These are phyloP conservation scores for Nakataea oryzae DNA, from an alignment of 2,329 filamentous ascomycete genomes.

Conservation along the genomic window DNA sequence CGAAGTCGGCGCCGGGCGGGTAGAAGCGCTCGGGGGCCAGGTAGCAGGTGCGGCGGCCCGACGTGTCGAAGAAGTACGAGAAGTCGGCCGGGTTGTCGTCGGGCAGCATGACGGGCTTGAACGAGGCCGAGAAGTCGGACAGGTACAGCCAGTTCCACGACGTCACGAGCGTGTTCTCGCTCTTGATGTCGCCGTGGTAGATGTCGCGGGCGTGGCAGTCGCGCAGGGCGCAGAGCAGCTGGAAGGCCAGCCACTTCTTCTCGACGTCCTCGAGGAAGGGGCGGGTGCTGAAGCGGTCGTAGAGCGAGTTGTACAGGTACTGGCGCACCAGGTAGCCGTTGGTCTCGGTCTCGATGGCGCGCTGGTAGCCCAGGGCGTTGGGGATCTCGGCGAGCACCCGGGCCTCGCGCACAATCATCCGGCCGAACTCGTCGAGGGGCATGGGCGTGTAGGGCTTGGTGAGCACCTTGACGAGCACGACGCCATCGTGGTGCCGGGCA, in stretches of 20 bases:
- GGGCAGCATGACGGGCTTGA: slow-evolving; percentile 87
- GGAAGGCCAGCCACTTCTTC: slow-evolving; percentile 97
- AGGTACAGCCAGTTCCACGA: slow-evolving; percentile 99
- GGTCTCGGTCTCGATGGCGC: slow-evolving; percentile 81
- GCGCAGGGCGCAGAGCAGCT: slow-evolving; percentile 81
- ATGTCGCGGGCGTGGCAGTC: slow-evolving; percentile 85
- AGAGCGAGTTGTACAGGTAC: slow-evolving; percentile 91
- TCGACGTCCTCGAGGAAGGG: slow-evolving; percentile 96
- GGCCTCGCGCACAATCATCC: slow-evolving; percentile 67
- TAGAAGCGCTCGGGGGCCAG: slow-evolving; percentile 89
- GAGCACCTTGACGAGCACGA: slow-evolving; percentile 89
- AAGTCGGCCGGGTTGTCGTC: slow-evolving; percentile 97
- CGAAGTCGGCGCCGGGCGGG: slow-evolving; percentile 54
- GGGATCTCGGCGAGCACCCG: slow-evolving; percentile 71
- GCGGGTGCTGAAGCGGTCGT: slow-evolving; percentile 91
- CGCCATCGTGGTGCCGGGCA: slow-evolving; percentile 78
- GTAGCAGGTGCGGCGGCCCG: slow-evolving; percentile 85
- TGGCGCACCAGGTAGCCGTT: slow-evolving; percentile 91
- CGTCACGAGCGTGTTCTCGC: slow-evolving; percentile 91
- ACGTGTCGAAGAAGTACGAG: slow-evolving; percentile 95
- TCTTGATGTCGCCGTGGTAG: slow-evolving; percentile 97
- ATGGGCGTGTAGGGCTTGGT: slow-evolving; percentile 84
- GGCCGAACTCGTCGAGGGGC: slow-evolving; percentile 69
- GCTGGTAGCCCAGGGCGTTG: slow-evolving; percentile 84
- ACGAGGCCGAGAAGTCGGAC: slow-evolving; percentile 91